Base-by-base conservation (phyloP, 139 green algal species). In the Diplosphaera chodatii region DNA sequence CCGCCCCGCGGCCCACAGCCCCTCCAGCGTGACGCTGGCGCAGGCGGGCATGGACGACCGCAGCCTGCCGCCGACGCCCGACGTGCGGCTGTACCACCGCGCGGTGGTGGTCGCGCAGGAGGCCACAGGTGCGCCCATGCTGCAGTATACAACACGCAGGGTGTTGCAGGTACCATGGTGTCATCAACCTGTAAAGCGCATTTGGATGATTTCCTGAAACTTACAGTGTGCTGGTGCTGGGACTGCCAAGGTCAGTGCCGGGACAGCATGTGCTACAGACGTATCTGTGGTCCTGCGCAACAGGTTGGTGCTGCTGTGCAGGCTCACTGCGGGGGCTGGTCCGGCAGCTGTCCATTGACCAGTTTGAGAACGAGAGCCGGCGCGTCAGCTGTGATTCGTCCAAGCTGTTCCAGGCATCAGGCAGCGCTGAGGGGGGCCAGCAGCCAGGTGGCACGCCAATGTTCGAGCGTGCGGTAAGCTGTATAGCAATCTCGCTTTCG, bases 341-440 rank as follows among this genome's bases (percentile, higher is more conserved):
- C 55, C 77, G 92, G 40, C 91, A 99, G 87, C 85, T 99, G 55
- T 94, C 83, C 2, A 98, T 99, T 27, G 95, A 99, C 76, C 92
- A 97, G 86, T 96, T 99, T 78, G 92, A 99, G 80, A 97, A 99
- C 65, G 95, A 99, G 81, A 87, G 87, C 2, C 81, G 92, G 62
- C 81, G 94, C 23, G 93, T 98, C 40, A 88, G 80, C 69, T 48
- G 37, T 13, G 37, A 48, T 13, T 48, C 37, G 10, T 48, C 37
- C 10, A 48, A 48, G 37, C 10, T 13, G 8, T 48, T 48, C 37
- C 37, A 8, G 37, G 10, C 37, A 48, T 21, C 10, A 8, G 77
- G 85, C 70, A 70, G 78, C 18, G 76, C 70, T 3, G 68, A 82
- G 20, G 34, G 28, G 22, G 56, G 31, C 8, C 32, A 30, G 18